Base-by-base conservation (phyloP, 805 yeast species). In the Sugiyamaella americana region DNA sequence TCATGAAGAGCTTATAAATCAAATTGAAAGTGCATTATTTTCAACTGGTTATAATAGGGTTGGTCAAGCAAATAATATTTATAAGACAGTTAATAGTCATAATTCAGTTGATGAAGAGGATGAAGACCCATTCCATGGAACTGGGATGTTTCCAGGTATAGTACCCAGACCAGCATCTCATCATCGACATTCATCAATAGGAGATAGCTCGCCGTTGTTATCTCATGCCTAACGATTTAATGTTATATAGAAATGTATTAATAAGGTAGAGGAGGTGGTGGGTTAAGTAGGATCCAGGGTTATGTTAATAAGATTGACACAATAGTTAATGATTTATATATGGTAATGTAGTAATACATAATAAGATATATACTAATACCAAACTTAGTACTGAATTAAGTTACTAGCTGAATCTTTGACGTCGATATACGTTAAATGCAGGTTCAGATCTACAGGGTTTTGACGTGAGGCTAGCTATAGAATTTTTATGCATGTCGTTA, bases 1-100 rank as follows among this genome's bases (percentile, higher is more conserved):
- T 21, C 53, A 52, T 40, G 56, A 24, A 2, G 48, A 45, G 17
- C 32, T 26, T 8, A 26, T 26, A 26, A 8, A 8, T 26, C 32
- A 26, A 26, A 26, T 26, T 13, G 32, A 26, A 26, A 8, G 11
- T 26, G 13, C 32, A 8, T 26, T 26, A 8, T 13, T 26, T 13
- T 26, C 32, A 8, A 26, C 32, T 8, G 32, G 32, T 8, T 26
- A 26, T 26, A 8, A 8, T 8, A n/a, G n/a, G n/a, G 32, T 26
- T 8, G 32, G 32, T 26, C 11, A 26, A 8, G 32, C 32, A 8
- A 26, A 13, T 26, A 13, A 13, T 8, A 26, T 26, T 26, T 26
- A 26, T 26, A 26, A 26, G 13, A 13, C 32, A 26, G 32, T 13
- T 13, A 26, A 26, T 26, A 8, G 11, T 8, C 32, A 8, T 8